Base-by-base conservation (phyloP, 176 grass and related monocot genomes). In the Thalia dealbata region DNA sequence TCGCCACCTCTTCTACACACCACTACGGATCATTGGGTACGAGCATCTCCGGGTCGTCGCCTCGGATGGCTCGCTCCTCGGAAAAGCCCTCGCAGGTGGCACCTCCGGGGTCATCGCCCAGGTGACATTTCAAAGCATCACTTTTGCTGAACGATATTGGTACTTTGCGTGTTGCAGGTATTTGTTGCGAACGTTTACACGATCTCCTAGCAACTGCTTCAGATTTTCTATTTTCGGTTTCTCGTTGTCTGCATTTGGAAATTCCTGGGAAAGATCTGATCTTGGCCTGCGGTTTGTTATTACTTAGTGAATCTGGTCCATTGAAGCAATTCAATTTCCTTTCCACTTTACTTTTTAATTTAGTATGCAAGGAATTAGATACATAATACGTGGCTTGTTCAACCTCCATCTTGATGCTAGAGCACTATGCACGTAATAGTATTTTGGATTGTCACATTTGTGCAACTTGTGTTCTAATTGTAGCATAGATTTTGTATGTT, bases 11-110 rank as follows among this genome's bases (percentile, higher is more conserved):
- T 77, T 91, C 50, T 96, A 96, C 79, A 89, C 85, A 24, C 88
- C 91, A 13, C 84, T 91, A 30, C 81, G 88, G 73, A 96, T 96
- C 74, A 81, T 91, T 7, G 79, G 88, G 19, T 96, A 91, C 78
- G 92, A 96, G 74, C 68, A 89, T 72, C 72, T 96, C 48, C 83
- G 88, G 58, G 78, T 52, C 64, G 56, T 62, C 58, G 73, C 86
- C 38, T 18, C 32, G 27, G 81, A 70, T 14, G 88, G 77, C 0
- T 74, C 81, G 77, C 66, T 91, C 52, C 58, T 89, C 18, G 83
- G 78, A 30, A 96, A 83, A 72, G 81, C 83, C 67, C 70, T 89
- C 16, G 88, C 86, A 0, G 91, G 91, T 3, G 92, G 92, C 30
- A 55, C 75, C 73, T 91, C 92, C 14, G 88, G 92, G 77, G 54